Evolutionary conservation across 306 rosid species (phyloP).

Genomic region (Mimosa pudica): DNA sequence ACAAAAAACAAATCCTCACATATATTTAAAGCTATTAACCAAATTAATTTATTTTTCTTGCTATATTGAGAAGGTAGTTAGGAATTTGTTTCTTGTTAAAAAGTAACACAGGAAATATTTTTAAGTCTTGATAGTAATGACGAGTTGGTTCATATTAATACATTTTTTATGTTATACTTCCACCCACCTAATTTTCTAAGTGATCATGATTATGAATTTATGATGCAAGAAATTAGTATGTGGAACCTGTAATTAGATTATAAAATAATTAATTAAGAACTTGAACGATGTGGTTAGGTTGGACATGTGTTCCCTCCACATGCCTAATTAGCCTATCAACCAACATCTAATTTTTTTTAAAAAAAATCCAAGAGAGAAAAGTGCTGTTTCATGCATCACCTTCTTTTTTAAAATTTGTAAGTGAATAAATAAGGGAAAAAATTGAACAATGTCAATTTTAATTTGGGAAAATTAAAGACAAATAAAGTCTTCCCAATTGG

Average conservation of each 20-base stretch:
- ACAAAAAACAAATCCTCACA: not conserved
- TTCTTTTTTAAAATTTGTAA: slow-evolving; percentile 21
- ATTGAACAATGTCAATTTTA: not conserved
- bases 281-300: slow-evolving; percentile 32
- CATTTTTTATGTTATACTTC: not conserved
- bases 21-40: not conserved
- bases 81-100: not conserved
- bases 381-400: not conserved
- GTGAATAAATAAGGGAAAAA: not conserved
- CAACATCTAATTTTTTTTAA: not conserved
- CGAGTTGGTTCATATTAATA: not conserved
- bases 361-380: not conserved
- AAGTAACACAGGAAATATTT: not conserved
- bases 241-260: not conserved
- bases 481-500: too few relatives aligned
- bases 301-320: slow-evolving; percentile 52
- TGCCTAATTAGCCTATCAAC: slow-evolving; percentile 31
- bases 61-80: not conserved
- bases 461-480: not conserved
- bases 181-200: not conserved
- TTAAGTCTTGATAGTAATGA: not conserved
- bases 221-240: not conserved
- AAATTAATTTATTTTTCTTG: too few relatives aligned
- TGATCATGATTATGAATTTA: not conserved
- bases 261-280: not conserved